Percentiles rank a stretch among this genome's conserved stretches.
Evolutionary conservation across 306 rosid species (phyloP).

Genomic region (Sesbania bispinosa): DNA sequence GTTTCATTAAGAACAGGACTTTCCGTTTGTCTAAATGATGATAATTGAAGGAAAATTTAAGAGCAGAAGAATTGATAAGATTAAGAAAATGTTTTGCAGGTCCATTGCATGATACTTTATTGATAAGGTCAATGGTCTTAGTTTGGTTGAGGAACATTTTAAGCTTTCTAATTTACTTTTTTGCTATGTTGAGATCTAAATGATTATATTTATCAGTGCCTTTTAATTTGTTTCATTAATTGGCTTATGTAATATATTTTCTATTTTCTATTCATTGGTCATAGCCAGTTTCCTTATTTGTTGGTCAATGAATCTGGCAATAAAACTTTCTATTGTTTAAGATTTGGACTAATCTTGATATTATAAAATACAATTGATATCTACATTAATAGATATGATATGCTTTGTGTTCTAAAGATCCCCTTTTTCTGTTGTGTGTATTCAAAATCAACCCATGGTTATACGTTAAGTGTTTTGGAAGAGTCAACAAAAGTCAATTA

Average conservation of each 20-base stretch:
- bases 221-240: background rate
- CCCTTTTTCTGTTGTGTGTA: background rate
- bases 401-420: background rate
- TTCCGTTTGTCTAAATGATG: background rate
- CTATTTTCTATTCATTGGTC: no score
- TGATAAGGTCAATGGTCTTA: background rate
- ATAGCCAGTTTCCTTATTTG: slow-evolving; percentile 4
- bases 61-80: background rate
- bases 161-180: background rate
- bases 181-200: background rate
- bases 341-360: background rate
- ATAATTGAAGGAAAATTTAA: background rate
- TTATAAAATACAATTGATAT: background rate
- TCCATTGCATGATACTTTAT: background rate
- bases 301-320: background rate
- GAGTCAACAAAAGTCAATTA: background rate
- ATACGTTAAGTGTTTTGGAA: no score
- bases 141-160: background rate
- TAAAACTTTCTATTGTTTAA: background rate
- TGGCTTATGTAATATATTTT: background rate
- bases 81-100: background rate
- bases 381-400: background rate
- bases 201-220: background rate
- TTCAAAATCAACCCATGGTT: no score
- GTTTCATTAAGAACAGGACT: background rate